Conservation (phyloP, 345 rosid genomes). For the Moricandia moricandioides region DNA sequence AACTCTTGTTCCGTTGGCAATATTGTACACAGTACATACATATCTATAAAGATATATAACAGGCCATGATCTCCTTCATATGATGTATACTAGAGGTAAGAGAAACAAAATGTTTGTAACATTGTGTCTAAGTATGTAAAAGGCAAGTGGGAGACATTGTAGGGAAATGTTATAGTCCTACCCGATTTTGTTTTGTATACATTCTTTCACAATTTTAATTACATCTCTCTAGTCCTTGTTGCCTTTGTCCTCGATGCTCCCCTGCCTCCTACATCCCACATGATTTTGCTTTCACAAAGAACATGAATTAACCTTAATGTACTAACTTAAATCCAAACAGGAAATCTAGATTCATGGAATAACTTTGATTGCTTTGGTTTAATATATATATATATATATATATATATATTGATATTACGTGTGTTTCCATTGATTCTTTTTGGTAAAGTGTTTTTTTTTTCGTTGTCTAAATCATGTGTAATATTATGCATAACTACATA, state of each 20-base stretch:
- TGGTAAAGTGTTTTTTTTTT: too few species aligned
- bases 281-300: constrained; percentile 29
- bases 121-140: constrained; percentile 29
- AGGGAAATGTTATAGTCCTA: constrained; percentile 38
- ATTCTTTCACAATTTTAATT: constrained; percentile 26
- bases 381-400: neutral
- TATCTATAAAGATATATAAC: neutral
- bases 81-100: constrained; percentile 12
- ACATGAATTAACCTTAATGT: constrained; percentile 9
- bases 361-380: neutral
- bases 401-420: too few species aligned
- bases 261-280: constrained; percentile 33
- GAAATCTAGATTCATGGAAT: neutral
- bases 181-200: constrained; percentile 24
- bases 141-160: constrained; percentile 37
- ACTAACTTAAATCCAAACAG: constrained; percentile 10
- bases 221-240: constrained; percentile 19
- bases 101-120: constrained; percentile 23
- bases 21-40: neutral
- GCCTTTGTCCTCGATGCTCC: constrained; percentile 21
- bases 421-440: too few species aligned
- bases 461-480: too few species aligned
- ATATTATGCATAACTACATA: too few species aligned
- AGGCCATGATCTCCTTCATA: neutral
- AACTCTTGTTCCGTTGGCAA: constrained; percentile 23